A percentile compares a stretch with the other conserved stretches of the same genome.
Evolutionary conservation across 2,329 filamentous ascomycete genomes (phyloP).

Genomic region (Fusarium newnesense): DNA sequence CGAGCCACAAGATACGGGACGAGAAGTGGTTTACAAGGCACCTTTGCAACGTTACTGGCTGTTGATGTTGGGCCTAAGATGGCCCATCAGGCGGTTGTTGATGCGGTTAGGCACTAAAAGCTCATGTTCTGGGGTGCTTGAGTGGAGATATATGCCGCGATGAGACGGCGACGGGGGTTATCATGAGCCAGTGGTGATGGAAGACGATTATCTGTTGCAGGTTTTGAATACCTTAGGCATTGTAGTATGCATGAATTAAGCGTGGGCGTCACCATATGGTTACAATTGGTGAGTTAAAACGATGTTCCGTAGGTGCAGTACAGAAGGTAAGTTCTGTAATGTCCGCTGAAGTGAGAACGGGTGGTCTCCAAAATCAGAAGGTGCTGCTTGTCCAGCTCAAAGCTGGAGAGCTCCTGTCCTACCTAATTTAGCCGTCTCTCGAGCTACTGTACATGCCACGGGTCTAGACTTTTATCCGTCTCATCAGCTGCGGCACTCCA

Average conservation of each 20-base stretch:
- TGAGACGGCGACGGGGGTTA: slow-evolving; percentile 14
- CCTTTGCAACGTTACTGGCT: slow-evolving; percentile 39
- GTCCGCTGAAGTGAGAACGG: not conserved
- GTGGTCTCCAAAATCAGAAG: slow-evolving; percentile 21
- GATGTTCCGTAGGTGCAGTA: not conserved
- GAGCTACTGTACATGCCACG: not conserved
- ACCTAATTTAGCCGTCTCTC: not conserved
- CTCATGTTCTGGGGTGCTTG: slow-evolving; percentile 22
- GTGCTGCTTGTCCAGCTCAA: not conserved
- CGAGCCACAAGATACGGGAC: slow-evolving; percentile 26
- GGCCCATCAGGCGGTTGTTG: slow-evolving; percentile 37
- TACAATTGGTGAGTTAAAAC: not conserved
- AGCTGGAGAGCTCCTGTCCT: not conserved
- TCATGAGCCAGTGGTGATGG: slow-evolving; percentile 14
- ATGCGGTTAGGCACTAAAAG: slow-evolving; percentile 32
- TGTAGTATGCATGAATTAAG: slow-evolving; percentile 3
- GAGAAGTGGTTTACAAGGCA: slow-evolving; percentile 19
- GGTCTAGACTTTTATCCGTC: not conserved
- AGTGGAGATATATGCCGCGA: slow-evolving; percentile 27
- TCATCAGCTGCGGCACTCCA: slow-evolving; percentile 6
- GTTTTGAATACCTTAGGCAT: not conserved
- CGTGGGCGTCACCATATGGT: not conserved
- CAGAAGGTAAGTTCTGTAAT: not conserved
- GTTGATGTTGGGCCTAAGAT: slow-evolving; percentile 26
- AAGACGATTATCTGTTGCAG: not conserved